These are phyloP conservation scores for Starmera amethionina DNA, from an alignment of 805 yeast species.

Conservation along the genomic window DNA sequence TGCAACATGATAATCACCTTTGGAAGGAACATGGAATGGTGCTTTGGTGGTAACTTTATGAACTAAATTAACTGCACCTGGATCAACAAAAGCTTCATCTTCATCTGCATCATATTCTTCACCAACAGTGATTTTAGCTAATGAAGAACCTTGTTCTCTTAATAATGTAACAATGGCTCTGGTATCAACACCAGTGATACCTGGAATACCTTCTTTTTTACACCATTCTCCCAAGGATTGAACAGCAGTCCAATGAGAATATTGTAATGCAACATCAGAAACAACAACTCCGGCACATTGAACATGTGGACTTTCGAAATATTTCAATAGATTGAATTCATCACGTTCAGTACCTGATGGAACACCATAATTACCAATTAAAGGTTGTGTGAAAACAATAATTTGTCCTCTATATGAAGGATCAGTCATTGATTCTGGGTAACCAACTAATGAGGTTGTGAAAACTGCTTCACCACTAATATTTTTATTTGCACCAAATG, in stretches of 20 bases:
- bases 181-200: slow-evolving; percentile 95
- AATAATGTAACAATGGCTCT: slow-evolving; percentile 86
- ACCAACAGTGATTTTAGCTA: slow-evolving; percentile 84
- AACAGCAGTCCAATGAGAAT: slow-evolving; percentile 99
- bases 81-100: slow-evolving; percentile 85
- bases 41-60: slow-evolving; percentile 91
- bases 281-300: slow-evolving; percentile 97
- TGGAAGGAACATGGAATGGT: slow-evolving; percentile 79
- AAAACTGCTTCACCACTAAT: slow-evolving; percentile 96
- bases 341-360: slow-evolving; percentile 80
- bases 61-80: slow-evolving; percentile 82
- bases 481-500: slow-evolving; percentile 91
- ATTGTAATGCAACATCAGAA: slow-evolving; percentile 87
- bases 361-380: slow-evolving; percentile 97
- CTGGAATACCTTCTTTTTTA: slow-evolving; percentile 90
- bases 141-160: slow-evolving; percentile 93
- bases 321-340: slow-evolving; percentile 74
- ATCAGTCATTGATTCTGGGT: slow-evolving; percentile 98
- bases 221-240: slow-evolving; percentile 95
- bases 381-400: slow-evolving; percentile 91
- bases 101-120: slow-evolving; percentile 88
- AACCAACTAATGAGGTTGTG: slow-evolving; percentile 95
- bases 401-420: slow-evolving; percentile 98
- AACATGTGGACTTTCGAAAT: slow-evolving; percentile 82
- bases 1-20: slow-evolving; percentile 69